Base-by-base conservation (phyloP, 2,329 filamentous ascomycete genomes). In the Phaeophleospora eucalypticola region DNA sequence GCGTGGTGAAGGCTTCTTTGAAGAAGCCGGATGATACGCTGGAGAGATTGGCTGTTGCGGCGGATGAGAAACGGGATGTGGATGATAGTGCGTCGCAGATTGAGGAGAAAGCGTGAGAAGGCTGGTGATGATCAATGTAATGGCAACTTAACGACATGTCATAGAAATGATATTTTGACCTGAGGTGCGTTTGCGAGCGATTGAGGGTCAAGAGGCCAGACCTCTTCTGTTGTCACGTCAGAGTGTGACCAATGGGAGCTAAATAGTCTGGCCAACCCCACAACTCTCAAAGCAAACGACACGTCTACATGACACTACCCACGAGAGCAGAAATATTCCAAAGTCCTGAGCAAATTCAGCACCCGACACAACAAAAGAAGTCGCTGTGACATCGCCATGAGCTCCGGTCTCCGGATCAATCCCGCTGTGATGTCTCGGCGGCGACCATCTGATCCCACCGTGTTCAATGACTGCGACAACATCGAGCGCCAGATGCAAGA, bases 401-500 rank as follows among this genome's bases (percentile, higher is more conserved):
- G 14, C 14, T 35, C 33, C 12, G 4, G 33, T 35, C 33, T n/a
- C 4, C 14, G 33, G 33, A n/a, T 35, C 33, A 35, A 16, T 35
- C 12, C 4, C 12, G 17, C 33, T 35, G 33, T 35, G 33, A 35
- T 35, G 33, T 35, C 33, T 35, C 33, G 33, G 33, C 33, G 33
- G 14, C 33, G 17, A n/a, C 33, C 33, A 35, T 16, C n/a, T n/a
- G n/a, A n/a, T n/a, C n/a, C n/a, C n/a, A 38, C 36, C 15, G 16
- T 9, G 36, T 38, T 38, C 36, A 38, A 38, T 18, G 16, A 8
- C 36, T 17, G 15, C 15, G 54, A 54, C 39, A 47, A 45, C 18
- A 44, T 53, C 27, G 48, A 57, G 37, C 32, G 50, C 6, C 40
- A 49, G 19, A 34, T 57, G 2, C 48, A 52, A 46, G 35, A 37